phyloP scores from a whole-genome alignment of 2,329 filamentous ascomycete genomes.

The Aspergillus ochraceus region DNA sequence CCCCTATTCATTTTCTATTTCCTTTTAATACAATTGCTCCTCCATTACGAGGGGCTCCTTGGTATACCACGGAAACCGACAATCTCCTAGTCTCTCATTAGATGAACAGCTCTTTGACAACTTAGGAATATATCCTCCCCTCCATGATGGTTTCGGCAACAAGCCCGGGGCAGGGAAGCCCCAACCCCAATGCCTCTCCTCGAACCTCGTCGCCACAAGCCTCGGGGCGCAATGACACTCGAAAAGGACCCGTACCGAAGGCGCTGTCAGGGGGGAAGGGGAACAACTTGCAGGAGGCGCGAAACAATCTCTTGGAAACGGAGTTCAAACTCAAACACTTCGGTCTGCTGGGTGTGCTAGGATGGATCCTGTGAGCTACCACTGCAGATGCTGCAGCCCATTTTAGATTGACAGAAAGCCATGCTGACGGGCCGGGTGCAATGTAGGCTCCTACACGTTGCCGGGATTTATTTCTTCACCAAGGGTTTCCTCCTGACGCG shows the following conservation, averaged over 20 bases:
- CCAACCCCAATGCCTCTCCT: constrained; percentile 6
- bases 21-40: not conserved
- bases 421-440: not conserved
- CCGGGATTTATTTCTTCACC: constrained; percentile 88
- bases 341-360: constrained; percentile 38
- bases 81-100: not conserved
- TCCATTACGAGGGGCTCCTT: too few relatives aligned
- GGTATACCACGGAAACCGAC: not conserved
- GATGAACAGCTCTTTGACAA: constrained; percentile 7
- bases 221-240: constrained; percentile 12
- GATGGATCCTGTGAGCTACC: constrained; percentile 42
- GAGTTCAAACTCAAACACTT: constrained; percentile 42
- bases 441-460: constrained; percentile 67
- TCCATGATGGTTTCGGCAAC: constrained; percentile 14
- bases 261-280: constrained; percentile 21
- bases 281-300: constrained; percentile 27
- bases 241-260: constrained; percentile 11
- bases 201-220: constrained; percentile 9
- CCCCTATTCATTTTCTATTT: not conserved
- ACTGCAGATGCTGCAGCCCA: not conserved
- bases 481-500: constrained; percentile 92
- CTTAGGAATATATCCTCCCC: not conserved
- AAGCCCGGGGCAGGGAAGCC: constrained; percentile 5
- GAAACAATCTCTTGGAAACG: constrained; percentile 32
- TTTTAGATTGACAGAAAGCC: not conserved